Evolutionary conservation across 2,329 filamentous ascomycete genomes (phyloP).

Genomic region (Aspergillus sp.): DNA sequence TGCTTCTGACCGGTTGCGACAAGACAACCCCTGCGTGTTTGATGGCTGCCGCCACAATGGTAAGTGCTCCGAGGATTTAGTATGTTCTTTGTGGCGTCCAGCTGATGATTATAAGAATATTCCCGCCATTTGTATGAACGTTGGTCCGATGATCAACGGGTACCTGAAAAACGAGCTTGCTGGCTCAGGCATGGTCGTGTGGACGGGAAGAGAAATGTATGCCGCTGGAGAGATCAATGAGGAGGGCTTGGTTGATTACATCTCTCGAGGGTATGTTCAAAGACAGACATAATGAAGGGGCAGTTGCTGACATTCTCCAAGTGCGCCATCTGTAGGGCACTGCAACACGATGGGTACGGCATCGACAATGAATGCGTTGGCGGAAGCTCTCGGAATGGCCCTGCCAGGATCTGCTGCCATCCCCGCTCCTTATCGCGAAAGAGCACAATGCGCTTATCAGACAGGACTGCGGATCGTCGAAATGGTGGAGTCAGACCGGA

Average conservation of each 20-base stretch:
- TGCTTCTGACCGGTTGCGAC: constrained; percentile 57
- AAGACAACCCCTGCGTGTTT: constrained; percentile 58
- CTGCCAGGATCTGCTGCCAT: constrained; percentile 57
- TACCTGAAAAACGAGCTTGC: constrained; percentile 48
- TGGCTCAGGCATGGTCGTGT: constrained; percentile 54
- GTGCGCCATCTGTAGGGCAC: constrained; percentile 53
- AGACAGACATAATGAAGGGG: too few species aligned
- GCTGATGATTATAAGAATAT: constrained; percentile 46
- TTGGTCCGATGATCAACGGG: constrained; percentile 59
- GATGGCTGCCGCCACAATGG: constrained; percentile 58
- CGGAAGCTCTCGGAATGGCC: constrained; percentile 59
- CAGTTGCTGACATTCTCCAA: constrained; percentile 19
- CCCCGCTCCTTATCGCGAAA: constrained; percentile 56
- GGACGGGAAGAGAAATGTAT: constrained; percentile 55
- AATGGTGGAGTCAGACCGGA: constrained; percentile 55
- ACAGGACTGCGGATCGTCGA: constrained; percentile 56
- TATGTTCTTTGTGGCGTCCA: not conserved
- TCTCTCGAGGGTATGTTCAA: constrained; percentile 44
- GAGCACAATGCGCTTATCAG: constrained; percentile 54
- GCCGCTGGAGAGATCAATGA: constrained; percentile 53
- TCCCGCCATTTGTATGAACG: constrained; percentile 57
- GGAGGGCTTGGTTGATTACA: constrained; percentile 52
- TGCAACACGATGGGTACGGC: constrained; percentile 62
- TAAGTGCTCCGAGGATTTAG: constrained; percentile 25
- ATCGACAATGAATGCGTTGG: constrained; percentile 58